Conservation (phyloP, 108 stramenopile species). For the Schizochytrium sp. region DNA sequence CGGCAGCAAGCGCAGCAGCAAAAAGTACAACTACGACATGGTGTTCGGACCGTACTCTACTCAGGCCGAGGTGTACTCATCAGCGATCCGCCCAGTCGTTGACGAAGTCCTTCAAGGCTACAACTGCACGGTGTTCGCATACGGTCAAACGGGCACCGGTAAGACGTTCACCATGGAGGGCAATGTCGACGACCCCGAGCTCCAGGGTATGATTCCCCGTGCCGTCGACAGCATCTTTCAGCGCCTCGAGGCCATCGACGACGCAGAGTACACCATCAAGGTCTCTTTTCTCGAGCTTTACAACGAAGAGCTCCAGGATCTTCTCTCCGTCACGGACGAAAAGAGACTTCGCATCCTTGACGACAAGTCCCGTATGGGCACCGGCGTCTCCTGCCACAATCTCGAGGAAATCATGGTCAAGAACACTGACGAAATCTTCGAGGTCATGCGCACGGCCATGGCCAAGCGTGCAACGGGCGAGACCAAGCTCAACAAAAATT, state of each 20-base stretch:
- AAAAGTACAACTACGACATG: conserved; percentile 43
- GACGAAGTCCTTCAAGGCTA: conserved; percentile 54
- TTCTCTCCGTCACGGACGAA: background rate
- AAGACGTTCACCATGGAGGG: conserved; percentile 60
- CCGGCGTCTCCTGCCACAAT: conserved; percentile 21
- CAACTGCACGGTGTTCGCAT: conserved; percentile 55
- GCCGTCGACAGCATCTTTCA: conserved; percentile 47
- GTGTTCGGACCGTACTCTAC: conserved; percentile 49
- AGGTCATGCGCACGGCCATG: conserved; percentile 38
- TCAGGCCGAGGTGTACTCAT: conserved; percentile 50
- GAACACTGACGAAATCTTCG: conserved; percentile 38
- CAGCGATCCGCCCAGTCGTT: conserved; percentile 46
- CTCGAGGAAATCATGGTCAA: conserved; percentile 46
- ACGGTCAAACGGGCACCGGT: conserved; percentile 51
- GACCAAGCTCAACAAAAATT: conserved; percentile 48
- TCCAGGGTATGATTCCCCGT: conserved; percentile 51
- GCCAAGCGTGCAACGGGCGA: conserved; percentile 50
- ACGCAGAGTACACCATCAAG: conserved; percentile 51
- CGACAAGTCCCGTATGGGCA: background rate
- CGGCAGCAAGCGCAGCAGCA: conserved; percentile 31
- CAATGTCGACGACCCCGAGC: conserved; percentile 27
- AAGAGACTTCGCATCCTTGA: background rate
- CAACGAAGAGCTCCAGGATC: conserved; percentile 46
- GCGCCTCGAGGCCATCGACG: conserved; percentile 35
- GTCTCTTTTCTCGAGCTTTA: conserved; percentile 57